phyloP scores from a whole-genome alignment of 805 yeast genomes.

The Schwanniomyces vanrijiae region DNA sequence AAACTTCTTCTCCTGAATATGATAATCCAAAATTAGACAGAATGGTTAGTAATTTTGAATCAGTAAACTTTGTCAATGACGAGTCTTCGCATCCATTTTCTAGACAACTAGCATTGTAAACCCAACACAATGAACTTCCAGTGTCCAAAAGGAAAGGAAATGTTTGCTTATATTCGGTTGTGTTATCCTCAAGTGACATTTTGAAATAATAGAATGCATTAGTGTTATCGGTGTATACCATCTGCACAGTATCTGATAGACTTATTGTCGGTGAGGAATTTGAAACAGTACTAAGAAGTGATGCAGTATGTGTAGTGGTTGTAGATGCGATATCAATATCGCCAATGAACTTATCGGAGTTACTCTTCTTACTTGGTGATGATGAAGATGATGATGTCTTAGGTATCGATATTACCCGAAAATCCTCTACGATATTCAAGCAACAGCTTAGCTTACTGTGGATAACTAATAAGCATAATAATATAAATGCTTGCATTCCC shows the following conservation, averaged over 20 bases:
- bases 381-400: background rate
- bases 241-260: constrained; percentile 12
- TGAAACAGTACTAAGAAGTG: constrained; percentile 3
- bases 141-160: constrained; percentile 62
- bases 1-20: constrained; percentile 54
- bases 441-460: background rate
- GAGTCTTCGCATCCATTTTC: constrained; percentile 40
- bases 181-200: constrained; percentile 18
- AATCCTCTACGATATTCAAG: constrained; percentile 12
- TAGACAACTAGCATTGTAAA: constrained; percentile 53
- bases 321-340: constrained; percentile 1
- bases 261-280: constrained; percentile 16
- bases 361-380: background rate
- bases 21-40: constrained; percentile 44
- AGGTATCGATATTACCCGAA: constrained; percentile 13
- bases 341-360: background rate
- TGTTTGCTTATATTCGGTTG: constrained; percentile 24
- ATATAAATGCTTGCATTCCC: background rate
- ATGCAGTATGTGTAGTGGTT: constrained; percentile 10
- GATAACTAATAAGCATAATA: background rate
- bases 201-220: constrained; percentile 20
- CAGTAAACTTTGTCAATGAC: constrained; percentile 22
- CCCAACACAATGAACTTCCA: constrained; percentile 65
- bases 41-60: constrained; percentile 12
- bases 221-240: constrained; percentile 19